Evolutionary conservation across 169 alveolate species (phyloP).

Genomic region (Plasmodium adleri): DNA sequence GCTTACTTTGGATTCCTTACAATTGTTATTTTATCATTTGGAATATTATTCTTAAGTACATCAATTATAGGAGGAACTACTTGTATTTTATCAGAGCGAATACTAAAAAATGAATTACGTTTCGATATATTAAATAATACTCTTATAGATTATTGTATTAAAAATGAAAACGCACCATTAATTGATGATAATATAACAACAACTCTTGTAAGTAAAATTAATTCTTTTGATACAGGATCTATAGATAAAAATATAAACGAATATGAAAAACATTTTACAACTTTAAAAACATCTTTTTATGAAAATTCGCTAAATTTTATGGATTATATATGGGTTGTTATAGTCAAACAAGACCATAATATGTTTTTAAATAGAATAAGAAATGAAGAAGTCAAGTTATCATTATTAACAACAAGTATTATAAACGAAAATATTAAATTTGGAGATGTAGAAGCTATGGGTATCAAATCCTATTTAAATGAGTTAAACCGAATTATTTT

Average conservation of each 20-base stretch:
- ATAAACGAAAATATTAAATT: slow-evolving; percentile 11
- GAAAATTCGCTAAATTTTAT: not conserved
- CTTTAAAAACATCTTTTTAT: not conserved
- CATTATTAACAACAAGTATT: slow-evolving; percentile 11
- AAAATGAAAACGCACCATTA: slow-evolving; percentile 9
- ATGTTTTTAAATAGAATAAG: not conserved
- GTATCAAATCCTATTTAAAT: slow-evolving; percentile 4
- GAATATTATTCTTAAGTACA: not conserved
- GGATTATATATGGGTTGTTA: slow-evolving; percentile 34
- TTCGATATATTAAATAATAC: slow-evolving; percentile 29
- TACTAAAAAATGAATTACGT: slow-evolving; percentile 26
- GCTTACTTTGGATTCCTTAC: slow-evolving; percentile 37
- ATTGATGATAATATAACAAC: slow-evolving; percentile 1
- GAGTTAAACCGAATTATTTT: not conserved
- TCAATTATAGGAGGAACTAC: slow-evolving; percentile 40
- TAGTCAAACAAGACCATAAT: slow-evolving; percentile 7
- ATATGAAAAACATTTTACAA: slow-evolving; percentile 8
- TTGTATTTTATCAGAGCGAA: slow-evolving; percentile 30
- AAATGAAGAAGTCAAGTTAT: not conserved
- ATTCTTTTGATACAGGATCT: slow-evolving; percentile 1
- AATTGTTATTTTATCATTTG: slow-evolving; percentile 5
- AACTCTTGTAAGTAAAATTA: not conserved
- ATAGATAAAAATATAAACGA: slow-evolving; percentile 8
- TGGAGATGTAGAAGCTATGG: not conserved
- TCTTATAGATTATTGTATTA: slow-evolving; percentile 18